Evolutionary conservation across 495 filamentous ascomycete genomes (phyloP).

Genomic region (Aspergillus saccharolyticus): DNA sequence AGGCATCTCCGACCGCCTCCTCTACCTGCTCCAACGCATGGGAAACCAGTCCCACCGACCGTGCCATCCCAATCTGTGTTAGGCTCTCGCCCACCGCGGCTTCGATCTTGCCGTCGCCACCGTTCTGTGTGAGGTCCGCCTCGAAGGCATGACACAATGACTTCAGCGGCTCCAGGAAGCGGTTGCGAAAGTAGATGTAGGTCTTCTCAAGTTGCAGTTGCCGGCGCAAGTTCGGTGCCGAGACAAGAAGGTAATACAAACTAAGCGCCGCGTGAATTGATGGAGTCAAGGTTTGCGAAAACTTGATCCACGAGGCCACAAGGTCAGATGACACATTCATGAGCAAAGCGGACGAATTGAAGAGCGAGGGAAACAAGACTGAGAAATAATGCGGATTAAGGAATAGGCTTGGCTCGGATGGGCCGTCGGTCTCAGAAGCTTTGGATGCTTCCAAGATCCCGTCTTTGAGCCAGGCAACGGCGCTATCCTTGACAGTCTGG

Average conservation of each 20-base stretch:
- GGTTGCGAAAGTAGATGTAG: constrained; percentile 31
- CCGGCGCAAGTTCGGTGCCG: constrained; percentile 26
- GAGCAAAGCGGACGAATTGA: constrained; percentile 20
- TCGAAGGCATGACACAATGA: constrained; percentile 32
- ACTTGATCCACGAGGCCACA: constrained; percentile 31
- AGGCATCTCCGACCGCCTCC: constrained; percentile 30
- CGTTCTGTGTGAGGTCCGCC: constrained; percentile 30
- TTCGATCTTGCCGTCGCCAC: constrained; percentile 39
- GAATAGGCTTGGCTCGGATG: constrained; percentile 22
- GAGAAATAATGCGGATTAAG: constrained; percentile 47
- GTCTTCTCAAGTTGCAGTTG: constrained; percentile 37
- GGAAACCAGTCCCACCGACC: constrained; percentile 35
- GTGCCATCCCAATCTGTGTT: constrained; percentile 33
- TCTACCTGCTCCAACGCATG: constrained; percentile 37
- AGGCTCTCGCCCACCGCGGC: constrained; percentile 36
- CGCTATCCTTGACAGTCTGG: constrained; percentile 71
- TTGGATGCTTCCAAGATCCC: constrained; percentile 58
- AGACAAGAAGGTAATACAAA: constrained; percentile 43
- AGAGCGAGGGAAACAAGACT: constrained; percentile 38
- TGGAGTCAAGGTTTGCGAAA: constrained; percentile 35
- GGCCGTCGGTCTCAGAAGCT: constrained; percentile 7
- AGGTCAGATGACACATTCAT: constrained; percentile 28
- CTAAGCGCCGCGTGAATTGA: constrained; percentile 40
- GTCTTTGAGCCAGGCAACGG: constrained; percentile 81
- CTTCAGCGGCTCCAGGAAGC: constrained; percentile 35